Evolutionary conservation across 345 rosid genomes (phyloP), one percentile per base, ranked within the genome.

Genomic region (Combretum micranthum): DNA sequence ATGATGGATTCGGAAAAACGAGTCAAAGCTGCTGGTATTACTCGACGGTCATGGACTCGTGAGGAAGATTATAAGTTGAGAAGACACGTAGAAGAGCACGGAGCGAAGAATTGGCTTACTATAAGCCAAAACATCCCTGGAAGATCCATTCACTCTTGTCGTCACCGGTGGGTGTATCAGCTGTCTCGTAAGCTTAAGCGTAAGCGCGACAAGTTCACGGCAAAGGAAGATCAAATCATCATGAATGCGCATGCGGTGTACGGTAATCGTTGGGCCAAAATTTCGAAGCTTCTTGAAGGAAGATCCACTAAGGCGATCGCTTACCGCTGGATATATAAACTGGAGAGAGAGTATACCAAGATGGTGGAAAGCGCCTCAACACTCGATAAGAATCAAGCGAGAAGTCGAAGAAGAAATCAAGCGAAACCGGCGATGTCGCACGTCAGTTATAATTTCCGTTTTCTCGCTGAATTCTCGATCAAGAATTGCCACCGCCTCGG

Each of bases 111-210:
- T 69, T 84, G 91, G 91, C 67, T 82, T 12, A 20, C 66, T 26
- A 82, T 82, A 15, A 75, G 88, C 60, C 66, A 62, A 42, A 69
- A 72, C 55, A 77, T 84, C 47, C 76, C 77, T 0, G 88, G 85
- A 4, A 69, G 87, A 53, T 77, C 88, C 5, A 83, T 82, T n/a
- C 82, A 84, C 52, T 84, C 91, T 9, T 84, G 91, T 58, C 60
- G 91, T 66, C 68, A 81, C 23, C 74, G 85, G 25, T 84, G 90
- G 90, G 79, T 78, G 65, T 81, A 84, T 60, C 91, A 82, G 83
- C 73, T 85, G 10, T 77, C 86, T 1, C 88, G 85, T 1, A 72
- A 59, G 62, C 80, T 85, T 0, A 82, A 72, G 69, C 91, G 72
- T n/a, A n/a, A n/a, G n/a, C n/a, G n/a, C 66, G 64, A 78, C 26